Percentiles rank a stretch among this genome's conserved stretches.
These are phyloP conservation scores for Backusella mclennaniae DNA, from an alignment of 192 early-diverging fungal species.

Conservation along the genomic window DNA sequence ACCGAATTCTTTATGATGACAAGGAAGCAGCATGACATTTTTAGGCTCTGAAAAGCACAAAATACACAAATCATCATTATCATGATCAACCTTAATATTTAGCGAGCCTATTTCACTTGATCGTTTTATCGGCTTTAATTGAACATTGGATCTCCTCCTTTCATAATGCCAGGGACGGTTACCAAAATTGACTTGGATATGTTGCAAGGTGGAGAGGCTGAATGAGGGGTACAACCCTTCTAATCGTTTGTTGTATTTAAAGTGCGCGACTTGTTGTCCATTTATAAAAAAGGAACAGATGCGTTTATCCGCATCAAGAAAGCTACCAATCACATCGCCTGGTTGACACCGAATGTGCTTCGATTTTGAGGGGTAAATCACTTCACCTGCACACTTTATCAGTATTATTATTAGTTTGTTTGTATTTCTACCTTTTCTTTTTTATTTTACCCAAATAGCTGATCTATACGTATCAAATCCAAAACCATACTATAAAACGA, in stretches of 20 bases:
- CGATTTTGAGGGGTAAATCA: conserved; percentile 37
- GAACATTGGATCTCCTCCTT: neutral
- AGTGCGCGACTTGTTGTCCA: conserved; percentile 55
- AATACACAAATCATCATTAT: conserved; percentile 33
- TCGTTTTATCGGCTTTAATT: conserved; percentile 10
- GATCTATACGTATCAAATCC: conserved; percentile 71
- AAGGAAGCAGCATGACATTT: conserved; percentile 40
- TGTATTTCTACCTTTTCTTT: neutral
- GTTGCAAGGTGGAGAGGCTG: conserved; percentile 70
- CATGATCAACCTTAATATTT: conserved; percentile 12
- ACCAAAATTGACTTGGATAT: conserved; percentile 71
- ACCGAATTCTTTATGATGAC: conserved; percentile 48
- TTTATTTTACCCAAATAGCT: conserved; percentile 65
- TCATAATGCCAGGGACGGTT: conserved; percentile 37
- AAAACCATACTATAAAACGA: conserved; percentile 55
- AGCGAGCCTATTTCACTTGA: neutral
- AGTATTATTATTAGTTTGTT: conserved; percentile 23
- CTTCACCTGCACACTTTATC: conserved; percentile 21
- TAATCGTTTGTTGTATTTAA: neutral
- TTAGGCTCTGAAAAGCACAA: conserved; percentile 51
- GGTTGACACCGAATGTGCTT: conserved; percentile 49
- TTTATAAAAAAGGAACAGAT: conserved; percentile 64
- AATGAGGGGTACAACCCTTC: conserved; percentile 64
- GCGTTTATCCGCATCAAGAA: conserved; percentile 61
- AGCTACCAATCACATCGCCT: conserved; percentile 47